Conservation (phyloP, 345 rosid genomes). For the Punica granatum region DNA sequence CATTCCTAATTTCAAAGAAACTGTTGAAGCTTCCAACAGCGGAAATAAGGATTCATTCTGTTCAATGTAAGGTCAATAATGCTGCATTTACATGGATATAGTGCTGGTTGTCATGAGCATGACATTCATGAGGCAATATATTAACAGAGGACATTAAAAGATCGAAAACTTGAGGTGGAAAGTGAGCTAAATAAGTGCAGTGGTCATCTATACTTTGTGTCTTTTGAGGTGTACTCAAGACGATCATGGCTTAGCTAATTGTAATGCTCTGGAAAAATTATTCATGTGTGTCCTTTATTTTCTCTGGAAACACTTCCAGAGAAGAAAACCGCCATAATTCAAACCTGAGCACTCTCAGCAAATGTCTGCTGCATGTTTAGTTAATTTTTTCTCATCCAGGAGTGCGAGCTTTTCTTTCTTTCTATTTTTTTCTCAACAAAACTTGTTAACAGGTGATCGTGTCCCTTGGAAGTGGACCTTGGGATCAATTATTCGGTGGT, state of each 20-base stretch:
- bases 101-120: no score
- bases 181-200: not conserved
- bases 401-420: no score
- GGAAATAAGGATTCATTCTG: not conserved
- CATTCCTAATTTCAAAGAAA: not conserved
- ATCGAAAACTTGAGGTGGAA: not conserved
- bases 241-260: not conserved
- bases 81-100: no score
- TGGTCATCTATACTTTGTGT: not conserved
- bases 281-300: not conserved
- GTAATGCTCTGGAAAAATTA: not conserved
- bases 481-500: conserved; percentile 12
- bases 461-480: conserved; percentile 12
- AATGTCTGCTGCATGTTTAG: no score
- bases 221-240: conserved; percentile 1
- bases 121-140: not conserved
- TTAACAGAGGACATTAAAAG: not conserved
- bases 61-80: no score
- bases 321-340: not conserved
- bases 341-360: no score
- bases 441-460: conserved; percentile 4
- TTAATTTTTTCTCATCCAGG: no score
- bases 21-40: not conserved
- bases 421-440: not conserved
- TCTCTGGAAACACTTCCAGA: not conserved